These are phyloP conservation scores for Trichoderma asperelloides DNA, from an alignment of 495 filamentous ascomycete species.

Conservation along the genomic window DNA sequence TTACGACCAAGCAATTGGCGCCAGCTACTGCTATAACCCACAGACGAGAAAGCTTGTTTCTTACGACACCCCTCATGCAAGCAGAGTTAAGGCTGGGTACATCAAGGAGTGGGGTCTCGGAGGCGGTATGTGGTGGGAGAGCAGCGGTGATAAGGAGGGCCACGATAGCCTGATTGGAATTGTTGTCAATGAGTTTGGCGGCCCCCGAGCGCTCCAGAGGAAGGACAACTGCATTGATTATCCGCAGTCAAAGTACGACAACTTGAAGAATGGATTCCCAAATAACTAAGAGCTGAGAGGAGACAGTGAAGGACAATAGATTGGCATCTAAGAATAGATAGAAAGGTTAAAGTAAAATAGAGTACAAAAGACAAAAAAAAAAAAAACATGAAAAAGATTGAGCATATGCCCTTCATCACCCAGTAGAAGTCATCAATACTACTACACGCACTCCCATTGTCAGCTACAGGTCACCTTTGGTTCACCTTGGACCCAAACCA, in stretches of 20 bases:
- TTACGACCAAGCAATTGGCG: constrained; percentile 45
- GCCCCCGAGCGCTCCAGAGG: constrained; percentile 44
- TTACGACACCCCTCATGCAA: constrained; percentile 68
- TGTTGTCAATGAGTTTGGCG: constrained; percentile 52
- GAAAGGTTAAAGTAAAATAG: too few relatives aligned
- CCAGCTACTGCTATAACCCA: constrained; percentile 65
- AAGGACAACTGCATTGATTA: constrained; percentile 60
- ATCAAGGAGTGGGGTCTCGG: constrained; percentile 58
- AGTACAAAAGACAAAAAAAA: neutral
- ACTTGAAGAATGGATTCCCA: constrained; percentile 53
- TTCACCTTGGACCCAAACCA: too few relatives aligned
- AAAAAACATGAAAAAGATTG: neutral
- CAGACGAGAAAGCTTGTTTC: constrained; percentile 54
- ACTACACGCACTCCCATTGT: too few relatives aligned
- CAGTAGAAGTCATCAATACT: too few relatives aligned
- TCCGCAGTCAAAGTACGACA: constrained; percentile 74
- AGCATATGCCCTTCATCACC: too few relatives aligned
- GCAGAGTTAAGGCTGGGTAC: constrained; percentile 59
- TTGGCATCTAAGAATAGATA: too few relatives aligned
- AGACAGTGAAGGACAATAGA: too few relatives aligned
- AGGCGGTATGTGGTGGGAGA: constrained; percentile 97
- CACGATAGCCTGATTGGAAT: constrained; percentile 61
- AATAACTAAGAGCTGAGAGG: constrained; percentile 21
- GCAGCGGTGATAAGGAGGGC: constrained; percentile 63
- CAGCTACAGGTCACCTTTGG: too few relatives aligned